Percentiles rank a stretch among this genome's conserved stretches.
phyloP scores from a whole-genome alignment of 805 yeast species.

The Teunomyces atbi region DNA sequence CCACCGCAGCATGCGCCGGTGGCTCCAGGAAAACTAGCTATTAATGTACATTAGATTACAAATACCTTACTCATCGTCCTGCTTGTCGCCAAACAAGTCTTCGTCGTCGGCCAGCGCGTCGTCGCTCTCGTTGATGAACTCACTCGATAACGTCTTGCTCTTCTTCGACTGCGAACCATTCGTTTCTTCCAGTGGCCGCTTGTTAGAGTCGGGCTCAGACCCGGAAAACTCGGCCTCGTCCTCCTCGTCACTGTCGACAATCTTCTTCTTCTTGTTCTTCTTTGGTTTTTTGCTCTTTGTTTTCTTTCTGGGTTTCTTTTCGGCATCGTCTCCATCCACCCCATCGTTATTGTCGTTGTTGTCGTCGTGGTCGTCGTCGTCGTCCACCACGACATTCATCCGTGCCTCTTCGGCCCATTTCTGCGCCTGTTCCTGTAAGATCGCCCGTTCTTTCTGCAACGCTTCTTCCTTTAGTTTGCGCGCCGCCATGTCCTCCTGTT shows the following conservation, averaged over 20 bases:
- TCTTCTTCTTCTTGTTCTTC: constrained; percentile 24
- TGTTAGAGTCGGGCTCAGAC: constrained; percentile 10
- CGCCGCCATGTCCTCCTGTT: constrained; percentile 40
- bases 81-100: constrained; percentile 28
- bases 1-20: constrained; percentile 34
- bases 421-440: constrained; percentile 51
- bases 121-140: constrained; percentile 46
- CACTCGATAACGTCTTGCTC: constrained; percentile 29
- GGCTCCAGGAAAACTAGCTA: constrained; percentile 26
- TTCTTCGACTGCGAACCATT: constrained; percentile 33
- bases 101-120: constrained; percentile 34
- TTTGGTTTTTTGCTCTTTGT: constrained; percentile 13
- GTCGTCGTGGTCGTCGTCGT: constrained; percentile 31
- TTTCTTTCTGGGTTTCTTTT: constrained; percentile 21
- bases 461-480: constrained; percentile 48
- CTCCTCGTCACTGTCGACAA: constrained; percentile 33
- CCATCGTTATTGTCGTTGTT: background rate
- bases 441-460: constrained; percentile 44
- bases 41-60: constrained; percentile 5
- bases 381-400: constrained; percentile 35
- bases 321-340: constrained; percentile 9
- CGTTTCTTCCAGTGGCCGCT: constrained; percentile 30
- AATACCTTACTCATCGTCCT: constrained; percentile 17
- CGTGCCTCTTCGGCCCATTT: constrained; percentile 51
- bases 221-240: constrained; percentile 10